Conservation (phyloP, 1,284 basidiomycete genomes). For the Meripilus lineatus region DNA sequence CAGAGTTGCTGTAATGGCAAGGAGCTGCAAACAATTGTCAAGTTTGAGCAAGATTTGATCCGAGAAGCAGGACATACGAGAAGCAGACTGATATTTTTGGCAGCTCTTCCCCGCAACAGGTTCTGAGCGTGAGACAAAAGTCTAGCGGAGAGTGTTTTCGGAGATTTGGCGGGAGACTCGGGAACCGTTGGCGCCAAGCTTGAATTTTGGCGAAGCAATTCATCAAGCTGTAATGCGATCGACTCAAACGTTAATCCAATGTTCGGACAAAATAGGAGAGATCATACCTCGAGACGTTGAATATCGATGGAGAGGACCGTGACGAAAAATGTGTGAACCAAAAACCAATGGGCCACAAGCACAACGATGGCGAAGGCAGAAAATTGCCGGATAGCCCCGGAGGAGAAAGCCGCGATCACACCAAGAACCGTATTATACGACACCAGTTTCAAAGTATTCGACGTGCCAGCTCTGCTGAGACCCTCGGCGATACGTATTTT, state of each 20-base stretch:
- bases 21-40: constrained; percentile 41
- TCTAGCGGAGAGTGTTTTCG: constrained; percentile 36
- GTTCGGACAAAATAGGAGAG: constrained; percentile 1
- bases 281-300: constrained; percentile 75
- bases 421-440: constrained; percentile 83
- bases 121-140: constrained; percentile 43
- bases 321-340: constrained; percentile 90
- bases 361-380: constrained; percentile 93
- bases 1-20: constrained; percentile 67
- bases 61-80: constrained; percentile 60
- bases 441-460: constrained; percentile 89
- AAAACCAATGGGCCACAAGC: constrained; percentile 93
- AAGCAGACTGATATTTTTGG: constrained; percentile 76
- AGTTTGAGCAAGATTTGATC: constrained; percentile 3
- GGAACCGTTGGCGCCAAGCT: constrained; percentile 39
- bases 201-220: constrained; percentile 68
- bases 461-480: constrained; percentile 81
- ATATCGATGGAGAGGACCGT: constrained; percentile 89
- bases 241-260: neutral
- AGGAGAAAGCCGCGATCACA: constrained; percentile 72
- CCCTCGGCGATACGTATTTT: constrained; percentile 91
- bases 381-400: constrained; percentile 87
- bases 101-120: constrained; percentile 66
- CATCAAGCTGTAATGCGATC: constrained; percentile 56
- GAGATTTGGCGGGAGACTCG: constrained; percentile 22